Evolutionary conservation across 208 protist species (phyloP), one percentile per base, ranked within the genome.

Genomic region (Wallacemonas rigidus): DNA sequence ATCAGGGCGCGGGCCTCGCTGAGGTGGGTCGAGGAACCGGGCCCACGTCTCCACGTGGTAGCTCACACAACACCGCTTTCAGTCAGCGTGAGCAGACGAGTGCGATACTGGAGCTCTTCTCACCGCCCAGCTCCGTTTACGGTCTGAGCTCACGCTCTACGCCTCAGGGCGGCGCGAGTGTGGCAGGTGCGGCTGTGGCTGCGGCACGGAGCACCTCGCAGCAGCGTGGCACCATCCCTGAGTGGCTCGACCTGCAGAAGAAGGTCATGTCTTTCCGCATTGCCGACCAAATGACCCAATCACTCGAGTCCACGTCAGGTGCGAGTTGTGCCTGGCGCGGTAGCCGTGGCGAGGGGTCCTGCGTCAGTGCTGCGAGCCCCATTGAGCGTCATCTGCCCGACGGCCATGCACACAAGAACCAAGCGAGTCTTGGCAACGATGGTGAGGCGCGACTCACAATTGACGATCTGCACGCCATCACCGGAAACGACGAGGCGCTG

Each of bases 401-500:
- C 26, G 26, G 26, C 26, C 26, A 26, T 26, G 26, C 26, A 26
- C 26, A 26, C 26, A 26, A 26, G 0, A 26, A 26, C 26, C 26
- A 26, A 26, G 26, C 26, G 26, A 26, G 26, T 26, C 26, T 26
- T 26, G 26, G 26, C 26, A 26, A 43, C 36, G 43, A 47, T n/a
- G 58, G 51, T n/a, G 43, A n/a, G n/a, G 60, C 51, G 35, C 74
- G 72, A 8, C 60, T 87, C 15, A 72, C 75, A 35, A 50, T 80
- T 26, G 67, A 71, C 6, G 78, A 87, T 17, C 47, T 87, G 14
- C 43, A 56, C 44, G 54, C 39, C 70, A 80, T 87, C 44, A 77
- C 75, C 9, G 69, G 68, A 39, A 72, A 79, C 26, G 82, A 87
- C 40, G 82, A 84, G 41, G 78, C 77, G 43, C 62, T 87, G 9